Evolutionary conservation across 2,329 filamentous ascomycete genomes (phyloP), one percentile per base, ranked within the genome.

Genomic region (Diplocarpon rosae): DNA sequence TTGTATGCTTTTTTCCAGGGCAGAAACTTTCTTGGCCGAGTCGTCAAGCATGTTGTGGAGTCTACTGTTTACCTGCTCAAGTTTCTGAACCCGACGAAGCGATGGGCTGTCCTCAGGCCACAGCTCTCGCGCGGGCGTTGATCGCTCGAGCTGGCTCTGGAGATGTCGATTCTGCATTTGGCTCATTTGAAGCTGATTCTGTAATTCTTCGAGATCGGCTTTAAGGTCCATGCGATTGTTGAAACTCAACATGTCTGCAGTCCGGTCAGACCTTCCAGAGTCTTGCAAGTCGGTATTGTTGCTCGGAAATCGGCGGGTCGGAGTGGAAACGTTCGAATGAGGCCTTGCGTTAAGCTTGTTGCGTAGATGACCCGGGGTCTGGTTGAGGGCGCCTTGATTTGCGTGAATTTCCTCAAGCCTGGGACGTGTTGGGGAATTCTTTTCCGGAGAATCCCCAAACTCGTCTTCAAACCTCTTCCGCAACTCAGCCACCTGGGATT

Each of bases 141-240:
- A 68, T 37, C 84, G 78, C 32, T 90, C 84, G 34, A 95, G 69
- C 60, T 95, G 88, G 59, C 78, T 88, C 60, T 95, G 85, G 5
- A 96, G 76, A 58, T 96, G 89, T 29, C 85, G 80, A 64, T 95
- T 95, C 56, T 93, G 85, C 86, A 96, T 95, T 63, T 95, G 84
- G 4, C 84, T 81, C 62, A 96, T 78, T 60, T 96, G 90, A 41
- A 96, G 75, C 62, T 95, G 87, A 61, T 93, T 95, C 62, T 95
- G 90, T 20, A 95, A 73, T 63, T 94, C 81, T 62, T 96, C 90
- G 11, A 95, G 72, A 58, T 96, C 89, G 3, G 86, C 77, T 58
- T 89, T 92, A 48, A 94, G 70, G 60, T 96, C 90, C 80, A 93
- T 90, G 32, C 83, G 81, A 59, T 83, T 87, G 66, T 92, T 90